Evolutionary conservation across 108 stramenopile species (phyloP).

Genomic region (Phaeodactylum tricornutum): DNA sequence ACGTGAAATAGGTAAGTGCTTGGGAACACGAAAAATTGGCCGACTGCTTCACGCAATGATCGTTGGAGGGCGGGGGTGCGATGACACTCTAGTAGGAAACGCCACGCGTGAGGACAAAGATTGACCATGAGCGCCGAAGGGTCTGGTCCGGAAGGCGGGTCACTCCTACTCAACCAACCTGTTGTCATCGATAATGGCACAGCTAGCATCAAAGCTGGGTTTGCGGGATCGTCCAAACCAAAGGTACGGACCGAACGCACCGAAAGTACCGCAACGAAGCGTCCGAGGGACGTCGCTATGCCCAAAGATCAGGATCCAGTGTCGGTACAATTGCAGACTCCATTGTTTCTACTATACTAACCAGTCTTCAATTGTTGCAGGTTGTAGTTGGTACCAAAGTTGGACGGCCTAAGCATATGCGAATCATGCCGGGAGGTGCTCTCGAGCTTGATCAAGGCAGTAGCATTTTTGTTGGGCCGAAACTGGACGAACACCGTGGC

Average conservation of each 20-base stretch:
- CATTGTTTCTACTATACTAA: not conserved
- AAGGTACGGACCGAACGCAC: constrained; percentile 71
- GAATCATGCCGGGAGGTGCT: constrained; percentile 93
- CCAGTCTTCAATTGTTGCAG: constrained; percentile 20
- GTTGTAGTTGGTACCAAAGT: constrained; percentile 85
- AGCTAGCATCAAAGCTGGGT: constrained; percentile 87
- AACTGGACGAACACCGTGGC: constrained; percentile 90
- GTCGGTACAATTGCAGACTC: no score
- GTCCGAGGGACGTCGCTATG: no score
- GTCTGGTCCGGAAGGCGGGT: constrained; percentile 26
- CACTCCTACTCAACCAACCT: constrained; percentile 83
- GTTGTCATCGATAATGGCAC: constrained; percentile 96
- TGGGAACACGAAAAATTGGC: no score
- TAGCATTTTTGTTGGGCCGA: constrained; percentile 87
- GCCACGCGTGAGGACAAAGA: no score
- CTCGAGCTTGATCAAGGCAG: constrained; percentile 70
- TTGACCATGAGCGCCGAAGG: constrained; percentile 15
- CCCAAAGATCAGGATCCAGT: no score
- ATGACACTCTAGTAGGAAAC: no score
- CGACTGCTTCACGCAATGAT: no score
- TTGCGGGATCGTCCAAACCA: constrained; percentile 94
- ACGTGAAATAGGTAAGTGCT: no score
- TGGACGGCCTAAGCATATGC: constrained; percentile 88
- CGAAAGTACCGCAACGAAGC: no score
- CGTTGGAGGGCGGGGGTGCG: no score